Evolutionary conservation across 352 stramenopile species (phyloP), one percentile per base, ranked within the genome.

Genomic region (Phytophthora rubi): DNA sequence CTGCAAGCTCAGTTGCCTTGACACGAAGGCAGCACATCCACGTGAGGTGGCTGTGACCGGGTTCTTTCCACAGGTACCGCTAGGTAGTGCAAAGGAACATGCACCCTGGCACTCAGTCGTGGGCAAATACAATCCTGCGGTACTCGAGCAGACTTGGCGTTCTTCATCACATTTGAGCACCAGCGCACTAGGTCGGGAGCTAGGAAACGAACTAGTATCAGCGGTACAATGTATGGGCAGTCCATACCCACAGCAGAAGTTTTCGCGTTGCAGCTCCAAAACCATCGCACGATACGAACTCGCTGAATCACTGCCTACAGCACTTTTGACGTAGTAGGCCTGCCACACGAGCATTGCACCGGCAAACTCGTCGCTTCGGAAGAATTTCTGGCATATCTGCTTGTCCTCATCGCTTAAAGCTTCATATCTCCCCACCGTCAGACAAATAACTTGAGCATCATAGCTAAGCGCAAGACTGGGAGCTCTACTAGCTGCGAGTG

Each of bases 181-280:
- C 16, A 79, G 21, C 49, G 71, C 59, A 2, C 85, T 76, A 15
- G 85, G 85, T 32, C 80, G 78, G 30, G 71, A 77, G 18, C 58
- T 63, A 13, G 86, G 86, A 54, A 93, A 93, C 5, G 72, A 58
- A 12, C 74, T 75, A 6, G 57, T 62, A 64, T 93, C 82, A 39
- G 66, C 68, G 8, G 58, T 62, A 37, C 86, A 94, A 52, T 86
- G 76, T 42, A 79, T 51, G 0, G 86, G 86, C 3, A 83, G 65
- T 4, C 81, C 86, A 23, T 86, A 87, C 16, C 86, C 86, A 53
- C 86, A 94, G 57, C 86, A 94, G 33, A 92, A 91, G 33, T 85
- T 81, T 8, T 79, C 75, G 52, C 84, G 82, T 61, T 94, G 80
- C 10, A 94, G 58, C 18, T 67, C 80, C 44, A 92, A 74, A 35